Evolutionary conservation across 2,329 filamentous ascomycete genomes (phyloP).

Genomic region (Trichoderma sp.): DNA sequence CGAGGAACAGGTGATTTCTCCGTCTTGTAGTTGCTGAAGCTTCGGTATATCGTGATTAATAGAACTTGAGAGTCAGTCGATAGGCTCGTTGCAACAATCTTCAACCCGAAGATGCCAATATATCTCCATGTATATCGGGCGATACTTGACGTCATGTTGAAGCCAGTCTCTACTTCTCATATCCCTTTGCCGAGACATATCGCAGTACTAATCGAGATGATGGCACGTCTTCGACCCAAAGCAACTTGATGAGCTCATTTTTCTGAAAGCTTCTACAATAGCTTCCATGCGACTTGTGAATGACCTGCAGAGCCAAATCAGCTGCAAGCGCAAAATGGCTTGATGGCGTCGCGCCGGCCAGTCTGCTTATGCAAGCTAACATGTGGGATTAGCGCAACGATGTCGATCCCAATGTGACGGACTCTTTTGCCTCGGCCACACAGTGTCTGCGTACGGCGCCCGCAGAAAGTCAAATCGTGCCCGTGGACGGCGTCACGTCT

Average conservation of each 20-base stretch:
- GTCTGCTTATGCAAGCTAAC: constrained; percentile 10
- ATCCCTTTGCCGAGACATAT: not conserved
- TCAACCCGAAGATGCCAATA: not conserved
- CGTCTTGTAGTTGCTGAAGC: not conserved
- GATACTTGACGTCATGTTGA: not conserved
- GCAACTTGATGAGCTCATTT: too few species aligned
- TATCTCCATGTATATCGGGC: not conserved
- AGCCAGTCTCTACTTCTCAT: not conserved
- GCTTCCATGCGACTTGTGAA: not conserved
- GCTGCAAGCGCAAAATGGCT: not conserved
- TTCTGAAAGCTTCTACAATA: too few species aligned
- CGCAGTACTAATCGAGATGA: not conserved
- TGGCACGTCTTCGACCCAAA: not conserved
- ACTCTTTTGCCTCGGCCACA: not conserved
- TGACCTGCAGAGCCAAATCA: not conserved
- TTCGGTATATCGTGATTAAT: not conserved
- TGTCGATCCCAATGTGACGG: constrained; percentile 8
- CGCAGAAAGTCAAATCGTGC: not conserved
- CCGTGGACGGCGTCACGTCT: not conserved
- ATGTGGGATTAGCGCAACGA: not conserved
- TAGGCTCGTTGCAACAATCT: too few species aligned
- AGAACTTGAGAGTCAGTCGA: not conserved
- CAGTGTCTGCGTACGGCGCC: not conserved
- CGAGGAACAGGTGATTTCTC: not conserved
- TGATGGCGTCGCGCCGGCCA: not conserved